A percentile compares a stretch with the other conserved stretches of the same genome.
Evolutionary conservation across 1,139 yeast species (phyloP).

Genomic region (Magnusiomyces paraingens): DNA sequence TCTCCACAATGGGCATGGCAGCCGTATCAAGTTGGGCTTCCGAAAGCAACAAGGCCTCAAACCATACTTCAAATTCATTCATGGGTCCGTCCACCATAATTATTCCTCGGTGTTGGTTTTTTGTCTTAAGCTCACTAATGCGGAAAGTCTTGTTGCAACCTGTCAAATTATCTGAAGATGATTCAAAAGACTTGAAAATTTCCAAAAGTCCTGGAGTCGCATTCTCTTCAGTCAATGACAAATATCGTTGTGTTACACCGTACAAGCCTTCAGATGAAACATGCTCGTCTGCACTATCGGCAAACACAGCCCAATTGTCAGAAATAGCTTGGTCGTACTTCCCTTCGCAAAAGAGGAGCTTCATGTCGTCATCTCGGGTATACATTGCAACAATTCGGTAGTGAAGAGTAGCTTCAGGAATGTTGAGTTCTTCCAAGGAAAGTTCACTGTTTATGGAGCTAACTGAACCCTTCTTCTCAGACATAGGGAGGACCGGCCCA

Average conservation of each 20-base stretch:
- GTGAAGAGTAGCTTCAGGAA: constrained; percentile 14
- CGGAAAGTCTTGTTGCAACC: constrained; percentile 4
- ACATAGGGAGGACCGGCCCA: too few species aligned
- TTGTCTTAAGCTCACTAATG: constrained; percentile 9
- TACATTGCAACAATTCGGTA: constrained; percentile 13
- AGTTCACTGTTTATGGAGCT: constrained; percentile 1
- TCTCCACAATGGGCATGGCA: constrained; percentile 2
- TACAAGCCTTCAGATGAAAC: not conserved
- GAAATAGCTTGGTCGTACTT: constrained; percentile 3
- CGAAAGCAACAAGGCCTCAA: constrained; percentile 13
- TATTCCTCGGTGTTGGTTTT: constrained; percentile 13
- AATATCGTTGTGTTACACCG: constrained; percentile 11
- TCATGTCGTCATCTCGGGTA: constrained; percentile 8
- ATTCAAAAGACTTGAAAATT: not conserved
- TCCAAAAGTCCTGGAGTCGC: not conserved
- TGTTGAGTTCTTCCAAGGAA: constrained; percentile 9
- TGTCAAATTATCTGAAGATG: constrained; percentile 3
- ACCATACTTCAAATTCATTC: constrained; percentile 14
- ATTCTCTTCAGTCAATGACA: not conserved
- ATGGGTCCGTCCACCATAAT: constrained; percentile 9
- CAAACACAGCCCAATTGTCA: constrained; percentile 9
- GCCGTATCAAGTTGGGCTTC: constrained; percentile 7
- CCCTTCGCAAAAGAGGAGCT: constrained; percentile 10
- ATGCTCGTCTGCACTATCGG: not conserved
- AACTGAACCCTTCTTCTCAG: too few species aligned